Conservation (phyloP, 768 basidiomycete species). For the Termitomyces sp. region DNA sequence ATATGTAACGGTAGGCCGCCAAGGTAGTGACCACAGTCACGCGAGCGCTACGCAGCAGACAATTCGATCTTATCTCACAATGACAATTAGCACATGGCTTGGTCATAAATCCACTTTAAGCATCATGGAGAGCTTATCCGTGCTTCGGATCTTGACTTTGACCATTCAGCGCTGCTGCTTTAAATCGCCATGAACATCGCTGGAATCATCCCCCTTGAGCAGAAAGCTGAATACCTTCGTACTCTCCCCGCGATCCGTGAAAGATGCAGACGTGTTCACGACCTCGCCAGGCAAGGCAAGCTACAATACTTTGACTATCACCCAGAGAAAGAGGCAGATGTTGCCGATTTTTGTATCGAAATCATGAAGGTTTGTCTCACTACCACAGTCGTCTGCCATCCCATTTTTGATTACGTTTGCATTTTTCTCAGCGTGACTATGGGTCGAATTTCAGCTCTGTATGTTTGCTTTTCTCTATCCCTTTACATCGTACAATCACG, state of each 20-base stretch:
- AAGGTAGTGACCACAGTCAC: too few relatives aligned
- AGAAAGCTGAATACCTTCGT: constrained; percentile 65
- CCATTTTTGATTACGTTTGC: neutral
- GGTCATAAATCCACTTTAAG: neutral
- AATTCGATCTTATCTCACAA: constrained; percentile 1
- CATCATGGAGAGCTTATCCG: neutral
- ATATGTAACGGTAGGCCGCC: too few relatives aligned
- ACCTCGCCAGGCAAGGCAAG: constrained; percentile 67
- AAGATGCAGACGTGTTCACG: constrained; percentile 72
- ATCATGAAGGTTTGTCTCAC: constrained; percentile 66
- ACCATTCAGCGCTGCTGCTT: neutral
- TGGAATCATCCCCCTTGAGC: constrained; percentile 20
- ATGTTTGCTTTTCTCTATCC: constrained; percentile 17
- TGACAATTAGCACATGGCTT: neutral
- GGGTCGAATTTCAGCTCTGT: constrained; percentile 61
- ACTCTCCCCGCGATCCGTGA: constrained; percentile 89
- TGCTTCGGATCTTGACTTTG: constrained; percentile 3
- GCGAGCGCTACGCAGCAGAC: too few relatives aligned
- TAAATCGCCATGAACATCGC: constrained; percentile 24
- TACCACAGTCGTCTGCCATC: neutral
- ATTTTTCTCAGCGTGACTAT: constrained; percentile 65
- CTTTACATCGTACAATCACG: neutral
- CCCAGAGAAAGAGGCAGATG: constrained; percentile 64
- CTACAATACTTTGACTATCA: constrained; percentile 86
- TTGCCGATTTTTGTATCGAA: constrained; percentile 65